Percentiles rank a stretch among this genome's conserved stretches.
These are phyloP conservation scores for Chloropicon primus DNA, from an alignment of 139 green algal species.

Conservation along the genomic window DNA sequence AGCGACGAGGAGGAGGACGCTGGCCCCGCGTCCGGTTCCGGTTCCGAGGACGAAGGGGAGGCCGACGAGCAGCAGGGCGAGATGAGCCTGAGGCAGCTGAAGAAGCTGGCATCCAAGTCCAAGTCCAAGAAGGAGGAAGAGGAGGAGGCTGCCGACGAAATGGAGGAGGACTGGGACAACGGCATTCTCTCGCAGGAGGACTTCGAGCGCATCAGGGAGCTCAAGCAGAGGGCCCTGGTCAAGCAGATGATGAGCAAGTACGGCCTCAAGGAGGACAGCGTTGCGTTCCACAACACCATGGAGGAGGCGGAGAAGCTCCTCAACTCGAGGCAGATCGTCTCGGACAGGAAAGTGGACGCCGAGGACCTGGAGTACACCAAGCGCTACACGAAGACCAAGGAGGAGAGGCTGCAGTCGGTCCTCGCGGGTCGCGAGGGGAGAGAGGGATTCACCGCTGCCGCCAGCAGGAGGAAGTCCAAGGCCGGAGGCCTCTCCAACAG, in stretches of 20 bases:
- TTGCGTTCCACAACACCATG: constrained; percentile 25
- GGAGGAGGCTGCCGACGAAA: constrained; percentile 7
- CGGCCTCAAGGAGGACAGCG: constrained; percentile 54
- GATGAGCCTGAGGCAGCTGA: constrained; percentile 22
- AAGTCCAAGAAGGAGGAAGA: constrained; percentile 14
- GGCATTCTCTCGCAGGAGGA: constrained; percentile 66
- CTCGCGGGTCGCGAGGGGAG: constrained; percentile 69
- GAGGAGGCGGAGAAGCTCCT: constrained; percentile 52
- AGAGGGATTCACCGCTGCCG: constrained; percentile 51
- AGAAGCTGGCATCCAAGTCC: constrained; percentile 18
- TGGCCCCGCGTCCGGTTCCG: neutral
- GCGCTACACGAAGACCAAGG: constrained; percentile 51
- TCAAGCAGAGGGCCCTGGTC: constrained; percentile 36
- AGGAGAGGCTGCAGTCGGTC: constrained; percentile 48
- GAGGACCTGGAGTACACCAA: constrained; percentile 33
- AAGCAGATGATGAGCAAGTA: constrained; percentile 59
- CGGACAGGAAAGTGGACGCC: constrained; percentile 40
- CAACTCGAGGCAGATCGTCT: constrained; percentile 6
- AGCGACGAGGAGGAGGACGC: constrained; percentile 20
- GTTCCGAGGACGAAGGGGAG: neutral
- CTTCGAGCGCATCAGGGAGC: constrained; percentile 62
- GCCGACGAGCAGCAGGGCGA: neutral
- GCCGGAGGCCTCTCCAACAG: constrained; percentile 69
- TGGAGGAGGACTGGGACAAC: constrained; percentile 37
- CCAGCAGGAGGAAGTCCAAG: constrained; percentile 61